These are phyloP conservation scores for Teunomyces lycoperdinae DNA, from an alignment of 805 yeast species.

Conservation along the genomic window DNA sequence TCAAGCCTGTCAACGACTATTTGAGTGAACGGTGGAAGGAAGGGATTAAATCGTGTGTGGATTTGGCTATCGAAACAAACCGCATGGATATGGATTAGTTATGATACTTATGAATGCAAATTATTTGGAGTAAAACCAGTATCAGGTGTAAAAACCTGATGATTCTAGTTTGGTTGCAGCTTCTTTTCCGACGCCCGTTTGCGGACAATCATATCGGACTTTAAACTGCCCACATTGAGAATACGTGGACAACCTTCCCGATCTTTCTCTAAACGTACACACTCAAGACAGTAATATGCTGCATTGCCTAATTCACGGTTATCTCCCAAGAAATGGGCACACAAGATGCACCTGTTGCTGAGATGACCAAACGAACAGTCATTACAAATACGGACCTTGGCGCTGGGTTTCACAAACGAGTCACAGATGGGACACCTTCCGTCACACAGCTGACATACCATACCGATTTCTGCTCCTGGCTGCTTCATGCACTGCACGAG, in stretches of 20 bases:
- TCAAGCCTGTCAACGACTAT: constrained; percentile 42
- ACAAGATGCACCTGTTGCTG: constrained; percentile 69
- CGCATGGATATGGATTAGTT: constrained; percentile 12
- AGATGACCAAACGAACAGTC: constrained; percentile 77
- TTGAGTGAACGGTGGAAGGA: constrained; percentile 51
- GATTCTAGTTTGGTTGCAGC: not conserved
- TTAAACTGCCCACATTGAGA: constrained; percentile 74
- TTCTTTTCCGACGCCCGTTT: constrained; percentile 33
- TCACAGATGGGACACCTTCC: constrained; percentile 92
- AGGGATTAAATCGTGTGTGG: constrained; percentile 40
- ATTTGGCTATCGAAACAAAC: constrained; percentile 28
- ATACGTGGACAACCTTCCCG: constrained; percentile 93
- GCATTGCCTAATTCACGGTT: constrained; percentile 38
- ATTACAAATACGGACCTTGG: constrained; percentile 71
- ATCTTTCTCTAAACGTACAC: constrained; percentile 74
- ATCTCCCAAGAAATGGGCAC: constrained; percentile 62
- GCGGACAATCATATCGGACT: constrained; percentile 63
- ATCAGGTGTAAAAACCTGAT: no score
- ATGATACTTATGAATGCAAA: not conserved
- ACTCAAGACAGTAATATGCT: constrained; percentile 83
- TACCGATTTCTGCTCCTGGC: constrained; percentile 72
- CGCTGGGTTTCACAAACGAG: constrained; percentile 70
- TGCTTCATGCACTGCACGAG: constrained; percentile 79
- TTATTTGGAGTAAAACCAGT: not conserved
- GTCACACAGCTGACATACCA: constrained; percentile 80